Evolutionary conservation across 192 early-diverging fungal genomes (phyloP).

Genomic region (Rhizoclosmatium globosum): DNA sequence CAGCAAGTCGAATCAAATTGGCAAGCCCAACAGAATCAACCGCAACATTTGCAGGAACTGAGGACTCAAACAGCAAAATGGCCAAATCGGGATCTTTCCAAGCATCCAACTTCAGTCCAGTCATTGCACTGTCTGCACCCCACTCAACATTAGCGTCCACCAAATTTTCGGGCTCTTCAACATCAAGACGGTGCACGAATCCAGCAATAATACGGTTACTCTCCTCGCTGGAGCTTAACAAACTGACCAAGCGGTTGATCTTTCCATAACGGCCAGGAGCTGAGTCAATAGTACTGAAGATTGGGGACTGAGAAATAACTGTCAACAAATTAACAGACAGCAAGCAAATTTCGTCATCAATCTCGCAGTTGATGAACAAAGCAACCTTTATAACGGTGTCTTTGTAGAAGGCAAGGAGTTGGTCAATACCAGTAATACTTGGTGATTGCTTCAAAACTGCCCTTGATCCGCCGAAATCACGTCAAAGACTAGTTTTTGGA

Average conservation of each 20-base stretch:
- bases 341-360: constrained; percentile 76
- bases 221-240: constrained; percentile 70
- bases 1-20: constrained; percentile 78
- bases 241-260: constrained; percentile 77
- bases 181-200: constrained; percentile 78
- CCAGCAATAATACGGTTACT: constrained; percentile 78
- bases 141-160: constrained; percentile 22
- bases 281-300: constrained; percentile 66
- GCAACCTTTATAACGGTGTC: constrained; percentile 78
- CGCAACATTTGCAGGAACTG: neutral
- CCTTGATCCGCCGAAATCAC: constrained; percentile 59
- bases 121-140: constrained; percentile 2
- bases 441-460: constrained; percentile 48
- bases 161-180: constrained; percentile 62
- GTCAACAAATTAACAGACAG: constrained; percentile 75
- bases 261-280: constrained; percentile 46
- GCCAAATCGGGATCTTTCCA: constrained; percentile 39
- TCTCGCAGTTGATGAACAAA: constrained; percentile 68
- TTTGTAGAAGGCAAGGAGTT: constrained; percentile 76
- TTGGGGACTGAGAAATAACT: constrained; percentile 74
- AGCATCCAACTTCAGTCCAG: constrained; percentile 33
- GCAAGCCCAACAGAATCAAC: constrained; percentile 41
- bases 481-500: constrained; percentile 81
- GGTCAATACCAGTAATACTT: constrained; percentile 77
- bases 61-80: constrained; percentile 26